These are phyloP conservation scores for Debaryomyces castellii DNA, from an alignment of 805 yeast genomes.

Conservation along the genomic window DNA sequence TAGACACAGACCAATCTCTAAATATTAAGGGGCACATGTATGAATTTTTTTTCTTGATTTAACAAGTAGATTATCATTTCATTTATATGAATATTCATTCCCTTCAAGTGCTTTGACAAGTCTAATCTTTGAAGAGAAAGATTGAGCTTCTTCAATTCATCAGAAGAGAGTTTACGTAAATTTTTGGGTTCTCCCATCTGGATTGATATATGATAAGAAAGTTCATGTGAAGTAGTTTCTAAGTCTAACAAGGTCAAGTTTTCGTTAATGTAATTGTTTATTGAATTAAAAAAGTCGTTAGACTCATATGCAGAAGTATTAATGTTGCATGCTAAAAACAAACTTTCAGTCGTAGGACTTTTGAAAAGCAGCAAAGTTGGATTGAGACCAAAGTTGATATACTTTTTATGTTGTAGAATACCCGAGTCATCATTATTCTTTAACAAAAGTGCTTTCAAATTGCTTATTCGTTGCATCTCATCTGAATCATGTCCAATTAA, in stretches of 20 bases:
- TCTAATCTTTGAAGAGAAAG: slow-evolving; percentile 1
- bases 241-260: slow-evolving; percentile 7
- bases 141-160: slow-evolving; percentile 3
- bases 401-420: slow-evolving; percentile 3
- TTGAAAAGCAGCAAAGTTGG: slow-evolving; percentile 5
- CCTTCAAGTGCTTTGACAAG: slow-evolving; percentile 2
- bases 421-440: slow-evolving; percentile 1
- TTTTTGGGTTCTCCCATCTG: slow-evolving; percentile 7
- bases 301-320: background rate
- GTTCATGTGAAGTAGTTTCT: background rate
- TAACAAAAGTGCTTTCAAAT: slow-evolving; percentile 5
- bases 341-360: slow-evolving; percentile 6
- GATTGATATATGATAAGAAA: slow-evolving; percentile 7
- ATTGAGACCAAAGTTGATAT: slow-evolving; percentile 5
- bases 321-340: slow-evolving; percentile 6
- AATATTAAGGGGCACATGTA: slow-evolving; percentile 6
- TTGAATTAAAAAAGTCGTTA: slow-evolving; percentile 3
- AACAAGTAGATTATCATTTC: slow-evolving; percentile 5
- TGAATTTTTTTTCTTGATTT: slow-evolving; percentile 4
- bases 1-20: background rate
- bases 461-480: slow-evolving; percentile 6
- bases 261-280: slow-evolving; percentile 3
- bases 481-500: slow-evolving; percentile 5
- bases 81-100: slow-evolving; percentile 4
- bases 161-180: slow-evolving; percentile 1